Evolutionary conservation across 495 filamentous ascomycete genomes (phyloP), one percentile per base, ranked within the genome.

Genomic region (Xylaria scruposa): DNA sequence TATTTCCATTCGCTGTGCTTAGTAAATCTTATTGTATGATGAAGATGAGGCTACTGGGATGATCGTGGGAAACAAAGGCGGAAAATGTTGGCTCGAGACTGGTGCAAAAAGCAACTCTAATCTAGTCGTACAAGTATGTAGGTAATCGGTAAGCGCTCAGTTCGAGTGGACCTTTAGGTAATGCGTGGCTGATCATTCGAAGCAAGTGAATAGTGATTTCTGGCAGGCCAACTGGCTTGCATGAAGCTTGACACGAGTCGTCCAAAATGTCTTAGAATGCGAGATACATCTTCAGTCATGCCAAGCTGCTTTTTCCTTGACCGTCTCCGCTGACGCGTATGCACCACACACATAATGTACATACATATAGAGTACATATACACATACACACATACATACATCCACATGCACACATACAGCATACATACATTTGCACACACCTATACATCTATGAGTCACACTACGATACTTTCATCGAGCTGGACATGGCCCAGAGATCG

Each of bases 301-400:
- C 64, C 33, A 51, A 54, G 64, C 29, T 67, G 31, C 64, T 21
- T 67, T 67, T 46, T 67, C 33, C 64, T 36, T 53, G 31, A 66
- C 62, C 40, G 26, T 51, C 63, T 15, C 44, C 63, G 33, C 64
- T 19, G 64, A 67, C 65, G 51, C 65, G 65, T 54, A 67, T 44
- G 51, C 65, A 26, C 21, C 33, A 56, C 65, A 67, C 26, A 56
- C 29, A 56, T 15, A 56, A 4, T 6, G 15, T 17, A 56, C 53
- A 31, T 31, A 42, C 38, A 13, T 42, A 42, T 13, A 42, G 38
- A 9, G 12, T 42, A 42, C 46, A 21, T n/a, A 44, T 49, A 67
- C 26, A 56, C 29, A 17, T 31, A 56, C 53, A 31, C 15, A 29
- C 8, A 26, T 12, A 53, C 21, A 53, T 53, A 46, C 4, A 38